Base-by-base conservation (phyloP, 768 basidiomycete species). In the Cantharellus anzutake region DNA sequence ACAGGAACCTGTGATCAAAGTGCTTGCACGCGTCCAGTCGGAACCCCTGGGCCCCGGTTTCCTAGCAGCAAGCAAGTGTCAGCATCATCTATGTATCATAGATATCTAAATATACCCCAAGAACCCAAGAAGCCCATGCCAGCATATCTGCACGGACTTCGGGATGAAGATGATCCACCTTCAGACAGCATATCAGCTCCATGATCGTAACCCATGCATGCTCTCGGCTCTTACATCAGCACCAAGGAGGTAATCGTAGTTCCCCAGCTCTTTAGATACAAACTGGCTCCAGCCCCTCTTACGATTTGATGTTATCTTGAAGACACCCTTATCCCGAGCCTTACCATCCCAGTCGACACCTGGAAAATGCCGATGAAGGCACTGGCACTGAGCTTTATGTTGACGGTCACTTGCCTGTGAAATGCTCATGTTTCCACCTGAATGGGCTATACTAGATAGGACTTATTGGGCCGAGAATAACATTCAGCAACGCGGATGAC, bases 1-100 rank as follows among this genome's bases (percentile, higher is more conserved):
- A 66, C n/a, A 85, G 70, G 65, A 88, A 89, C 34, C 72, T 71
- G 60, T 76, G 73, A 68, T 91, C 86, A 56, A 86, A 82, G 64
- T 96, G 92, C 68, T 94, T 96, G 64, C 92, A 85, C 16, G 91
- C 92, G 67, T 94, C 92, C 38, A 94, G 75, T 56, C 90, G 78
- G 68, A 92, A 90, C 7, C 91, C 92, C 34, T 68, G 66, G 2
- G 71, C 72, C 2, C 73, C 73, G 20, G 72, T 72, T 64, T 72
- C 72, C 59, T 65, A 44, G 51, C 35, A 11, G 7, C 7, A 63
- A 41, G 34, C 39, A 40, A 62, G 5, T 5, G 34, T 42, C 56
- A 41, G 41, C 37, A 55, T 55, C 35, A 11, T 11, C 52, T 7
- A 16, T n/a, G 35, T 39, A 29, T 35, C 34, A 55, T 57, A 20